phyloP scores from a whole-genome alignment of 2,329 filamentous ascomycete species.

The Tolypocladium cylindrosporum region DNA sequence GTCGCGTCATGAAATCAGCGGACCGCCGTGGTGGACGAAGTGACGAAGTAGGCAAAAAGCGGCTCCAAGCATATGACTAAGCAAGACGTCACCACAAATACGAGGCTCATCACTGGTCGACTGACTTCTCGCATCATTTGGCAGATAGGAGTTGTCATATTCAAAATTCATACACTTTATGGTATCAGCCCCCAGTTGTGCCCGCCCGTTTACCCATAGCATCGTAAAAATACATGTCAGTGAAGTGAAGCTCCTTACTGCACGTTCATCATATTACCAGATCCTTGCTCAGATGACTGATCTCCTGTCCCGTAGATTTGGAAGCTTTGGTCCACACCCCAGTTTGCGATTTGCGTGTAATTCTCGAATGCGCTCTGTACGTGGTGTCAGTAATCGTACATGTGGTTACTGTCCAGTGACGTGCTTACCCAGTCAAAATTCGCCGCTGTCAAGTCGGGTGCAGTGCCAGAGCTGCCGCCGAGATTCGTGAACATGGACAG shows the following conservation, averaged over 20 bases:
- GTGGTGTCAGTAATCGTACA: slow-evolving; percentile 12
- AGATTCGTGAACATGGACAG: slow-evolving; percentile 43
- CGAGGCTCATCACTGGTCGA: not conserved
- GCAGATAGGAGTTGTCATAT: not conserved
- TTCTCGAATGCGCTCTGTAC: slow-evolving; percentile 45
- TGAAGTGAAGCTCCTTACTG: slow-evolving; percentile 2
- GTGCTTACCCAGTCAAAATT: slow-evolving; percentile 50
- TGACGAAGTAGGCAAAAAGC: too few relatives aligned
- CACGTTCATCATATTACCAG: slow-evolving; percentile 10
- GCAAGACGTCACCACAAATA: not conserved
- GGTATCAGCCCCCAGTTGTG: not conserved
- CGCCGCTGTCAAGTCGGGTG: slow-evolving; percentile 33
- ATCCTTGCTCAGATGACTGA: slow-evolving; percentile 14
- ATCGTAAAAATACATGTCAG: not conserved
- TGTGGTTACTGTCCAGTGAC: not conserved
- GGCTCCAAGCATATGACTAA: not conserved
- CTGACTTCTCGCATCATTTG: not conserved
- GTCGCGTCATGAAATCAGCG: not conserved
- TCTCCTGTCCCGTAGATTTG: slow-evolving; percentile 33
- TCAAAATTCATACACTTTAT: not conserved
- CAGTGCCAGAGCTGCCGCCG: slow-evolving; percentile 15
- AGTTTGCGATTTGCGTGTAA: slow-evolving; percentile 43
- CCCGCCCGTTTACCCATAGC: not conserved
- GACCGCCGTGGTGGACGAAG: too few relatives aligned
- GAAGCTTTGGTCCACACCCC: slow-evolving; percentile 41